Evolutionary conservation across 163 green algal species (phyloP), one percentile per base, ranked within the genome.

Genomic region (Volvox carteri): DNA sequence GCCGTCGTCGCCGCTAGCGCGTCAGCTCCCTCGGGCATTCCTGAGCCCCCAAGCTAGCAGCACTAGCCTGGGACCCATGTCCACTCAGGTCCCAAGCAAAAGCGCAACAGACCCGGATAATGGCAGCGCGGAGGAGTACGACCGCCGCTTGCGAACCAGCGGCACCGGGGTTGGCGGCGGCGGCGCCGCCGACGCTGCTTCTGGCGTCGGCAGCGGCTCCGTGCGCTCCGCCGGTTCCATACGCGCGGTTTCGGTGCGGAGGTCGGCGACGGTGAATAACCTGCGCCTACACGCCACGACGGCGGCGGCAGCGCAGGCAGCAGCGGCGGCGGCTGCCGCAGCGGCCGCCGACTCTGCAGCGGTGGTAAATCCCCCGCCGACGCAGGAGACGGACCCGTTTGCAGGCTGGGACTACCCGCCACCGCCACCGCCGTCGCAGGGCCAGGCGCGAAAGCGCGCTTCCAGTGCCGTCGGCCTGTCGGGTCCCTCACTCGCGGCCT

Each of bases 321-420:
- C 41, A 39, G 77, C 77, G 19, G 77, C 77, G 33, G 75, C 75
- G 9, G 73, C 73, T 28, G 73, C 75, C 48, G 50, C 81, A 1
- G 73, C 60, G 1, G 62, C 62, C 0, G 80, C 62, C 25, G 44
- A 50, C 42, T 30, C 33, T 33, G 41, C 60, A 16, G 25, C 37
- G 35, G 35, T 35, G 16, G 48, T 30, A 2, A 23, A 68, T 8
- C 3, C 72, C 5, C 41, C 30, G 7, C 4, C 46, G 12, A 37
- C 33, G 19, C 25, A 41, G 2, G 78, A 54, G 46, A 30, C 33
- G 2, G 81, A 87, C 65, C 81, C 81, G 3, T 87, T 87, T 23
- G 81, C 81, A 11, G 65, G 35, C 21, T 87, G 81, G 81, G 65
- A 87, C 67, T 86, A 76, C 42, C 79, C 79, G 62, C 79, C 79